These are phyloP conservation scores for Sporisorium scitamineum DNA, from an alignment of 1,284 basidiomycete species.

Conservation along the genomic window DNA sequence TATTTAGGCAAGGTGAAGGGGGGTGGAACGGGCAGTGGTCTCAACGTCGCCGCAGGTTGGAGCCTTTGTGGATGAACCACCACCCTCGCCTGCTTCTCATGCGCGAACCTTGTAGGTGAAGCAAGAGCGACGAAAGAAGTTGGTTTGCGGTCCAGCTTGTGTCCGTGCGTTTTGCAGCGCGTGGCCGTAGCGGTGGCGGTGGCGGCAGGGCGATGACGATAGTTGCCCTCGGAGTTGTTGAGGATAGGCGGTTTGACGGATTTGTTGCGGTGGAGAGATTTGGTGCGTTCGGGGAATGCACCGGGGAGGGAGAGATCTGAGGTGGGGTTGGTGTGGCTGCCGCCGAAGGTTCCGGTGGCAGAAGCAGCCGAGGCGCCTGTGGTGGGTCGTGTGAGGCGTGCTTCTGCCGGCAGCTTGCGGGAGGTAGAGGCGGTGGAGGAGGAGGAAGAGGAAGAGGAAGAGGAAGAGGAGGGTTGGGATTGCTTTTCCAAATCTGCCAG, in stretches of 20 bases:
- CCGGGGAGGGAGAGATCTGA: constrained; percentile 9
- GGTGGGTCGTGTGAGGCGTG: constrained; percentile 6
- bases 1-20: constrained; percentile 26
- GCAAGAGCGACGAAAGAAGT: constrained; percentile 10
- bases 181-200: not conserved
- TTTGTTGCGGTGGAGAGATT: constrained; percentile 8
- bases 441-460: not conserved
- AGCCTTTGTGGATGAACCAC: constrained; percentile 15
- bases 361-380: not conserved
- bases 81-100: not conserved
- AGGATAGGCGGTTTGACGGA: constrained; percentile 24
- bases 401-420: constrained; percentile 5
- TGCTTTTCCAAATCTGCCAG: constrained; percentile 31
- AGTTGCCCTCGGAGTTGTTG: not conserved
- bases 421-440: constrained; percentile 1
- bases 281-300: constrained; percentile 17
- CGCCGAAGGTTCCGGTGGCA: constrained; percentile 27
- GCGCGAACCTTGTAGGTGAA: constrained; percentile 18
- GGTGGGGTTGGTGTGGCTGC: not conserved
- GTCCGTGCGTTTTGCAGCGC: not conserved
- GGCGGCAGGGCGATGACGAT: constrained; percentile 5
- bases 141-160: not conserved
- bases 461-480: not conserved
- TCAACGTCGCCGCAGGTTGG: not conserved
- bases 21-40: constrained; percentile 30